A percentile compares a stretch with the other conserved stretches of the same genome.
Conservation (phyloP, 495 filamentous ascomycete genomes). For the Aspergillus indologenus region DNA sequence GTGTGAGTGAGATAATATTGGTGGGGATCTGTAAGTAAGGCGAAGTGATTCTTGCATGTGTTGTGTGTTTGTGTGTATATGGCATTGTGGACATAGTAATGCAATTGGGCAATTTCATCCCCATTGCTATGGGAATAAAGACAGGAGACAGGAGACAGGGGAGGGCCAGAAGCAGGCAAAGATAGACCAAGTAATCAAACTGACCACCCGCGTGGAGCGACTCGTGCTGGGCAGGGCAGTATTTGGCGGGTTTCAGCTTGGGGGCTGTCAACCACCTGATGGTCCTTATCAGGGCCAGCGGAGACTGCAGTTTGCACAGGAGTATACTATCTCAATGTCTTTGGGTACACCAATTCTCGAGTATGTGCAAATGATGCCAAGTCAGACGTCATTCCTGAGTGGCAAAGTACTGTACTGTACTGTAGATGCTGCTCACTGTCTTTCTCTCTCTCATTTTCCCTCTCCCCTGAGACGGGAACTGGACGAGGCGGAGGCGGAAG, state of each 20-base stretch:
- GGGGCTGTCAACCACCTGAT: constrained; percentile 10
- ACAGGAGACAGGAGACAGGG: too few species aligned
- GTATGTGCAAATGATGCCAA: neutral
- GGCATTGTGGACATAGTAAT: neutral
- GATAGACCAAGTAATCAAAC: neutral
- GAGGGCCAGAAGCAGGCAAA: neutral
- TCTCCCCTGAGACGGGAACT: constrained; percentile 8
- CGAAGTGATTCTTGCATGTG: neutral
- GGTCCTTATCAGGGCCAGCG: neutral
- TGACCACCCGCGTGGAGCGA: neutral
- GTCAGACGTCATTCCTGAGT: neutral
- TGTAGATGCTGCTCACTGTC: too few species aligned
- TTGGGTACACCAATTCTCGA: too few species aligned
- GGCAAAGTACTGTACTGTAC: neutral
- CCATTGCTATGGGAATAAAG: neutral
- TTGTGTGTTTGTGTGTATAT: too few species aligned
- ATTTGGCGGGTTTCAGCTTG: neutral
- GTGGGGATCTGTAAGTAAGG: neutral
- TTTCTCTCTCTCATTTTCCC: too few species aligned
- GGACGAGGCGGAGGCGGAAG: constrained; percentile 16
- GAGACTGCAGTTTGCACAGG: neutral
- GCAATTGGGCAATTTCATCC: neutral
- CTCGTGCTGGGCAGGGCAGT: constrained; percentile 3
- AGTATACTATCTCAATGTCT: too few species aligned
- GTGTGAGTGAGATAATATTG: neutral